Percentiles rank a stretch among this genome's conserved stretches.
phyloP scores from a whole-genome alignment of 768 basidiomycete genomes.

The Mycena floridula region DNA sequence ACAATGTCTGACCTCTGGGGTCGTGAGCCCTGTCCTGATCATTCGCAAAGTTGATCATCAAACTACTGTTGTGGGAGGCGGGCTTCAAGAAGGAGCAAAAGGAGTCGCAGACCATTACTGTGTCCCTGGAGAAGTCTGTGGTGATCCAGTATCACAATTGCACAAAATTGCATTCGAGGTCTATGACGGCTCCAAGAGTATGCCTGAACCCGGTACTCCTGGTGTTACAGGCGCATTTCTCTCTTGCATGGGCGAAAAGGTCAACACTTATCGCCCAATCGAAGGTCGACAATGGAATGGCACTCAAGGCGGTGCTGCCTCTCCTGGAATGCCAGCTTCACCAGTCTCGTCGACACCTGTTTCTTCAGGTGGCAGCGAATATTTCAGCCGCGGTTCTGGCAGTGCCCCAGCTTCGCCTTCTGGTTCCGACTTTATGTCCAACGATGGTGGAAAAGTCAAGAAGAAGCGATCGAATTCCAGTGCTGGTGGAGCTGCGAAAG shows the following conservation, averaged over 20 bases:
- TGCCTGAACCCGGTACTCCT: conserved; percentile 72
- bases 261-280: conserved; percentile 82
- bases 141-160: conserved; percentile 91
- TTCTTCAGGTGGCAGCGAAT: conserved; percentile 58
- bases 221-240: conserved; percentile 79
- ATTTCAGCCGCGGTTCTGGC: conserved; percentile 53
- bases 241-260: conserved; percentile 90
- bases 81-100: conserved; percentile 83
- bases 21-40: conserved; percentile 89
- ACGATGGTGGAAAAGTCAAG: conserved; percentile 82
- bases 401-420: conserved; percentile 63
- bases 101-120: conserved; percentile 81
- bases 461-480: conserved; percentile 79
- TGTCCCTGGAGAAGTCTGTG: conserved; percentile 79
- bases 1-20: conserved; percentile 90
- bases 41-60: conserved; percentile 92
- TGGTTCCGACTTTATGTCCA: conserved; percentile 60
- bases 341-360: conserved; percentile 62
- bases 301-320: conserved; percentile 35
- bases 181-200: conserved; percentile 61
- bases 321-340: conserved; percentile 61
- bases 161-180: conserved; percentile 96
- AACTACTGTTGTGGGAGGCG: conserved; percentile 85
- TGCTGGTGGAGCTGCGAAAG: conserved; percentile 51
- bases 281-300: conserved; percentile 79